A percentile compares a stretch with the other conserved stretches of the same genome.
phyloP scores from a whole-genome alignment of 805 yeast species.

The Saccharomycopsis sp. region DNA sequence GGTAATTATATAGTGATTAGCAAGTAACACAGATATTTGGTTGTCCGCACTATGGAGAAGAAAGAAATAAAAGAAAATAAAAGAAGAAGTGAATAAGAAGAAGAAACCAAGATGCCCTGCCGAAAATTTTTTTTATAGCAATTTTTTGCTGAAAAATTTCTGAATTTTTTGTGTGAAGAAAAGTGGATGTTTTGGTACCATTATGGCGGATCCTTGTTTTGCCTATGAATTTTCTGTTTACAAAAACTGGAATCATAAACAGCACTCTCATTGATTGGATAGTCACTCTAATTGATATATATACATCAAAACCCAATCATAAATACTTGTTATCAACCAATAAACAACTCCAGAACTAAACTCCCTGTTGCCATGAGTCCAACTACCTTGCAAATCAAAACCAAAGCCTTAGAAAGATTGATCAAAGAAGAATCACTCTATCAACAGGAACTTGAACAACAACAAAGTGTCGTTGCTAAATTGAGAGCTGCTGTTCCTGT shows the following conservation, averaged over 20 bases:
- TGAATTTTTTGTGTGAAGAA: not conserved
- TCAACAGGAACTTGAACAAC: slow-evolving; percentile 51
- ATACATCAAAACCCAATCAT: not conserved
- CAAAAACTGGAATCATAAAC: not conserved
- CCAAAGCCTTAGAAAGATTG: slow-evolving; percentile 60
- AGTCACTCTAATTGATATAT: too few relatives aligned
- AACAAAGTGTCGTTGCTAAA: slow-evolving; percentile 40
- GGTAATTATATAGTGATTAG: slow-evolving; percentile 5
- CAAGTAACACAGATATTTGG: slow-evolving; percentile 23
- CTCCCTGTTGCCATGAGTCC: slow-evolving; percentile 10
- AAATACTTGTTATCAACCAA: not conserved
- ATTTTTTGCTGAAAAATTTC: not conserved
- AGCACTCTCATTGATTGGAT: too few relatives aligned
- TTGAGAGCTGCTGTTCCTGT: slow-evolving; percentile 38
- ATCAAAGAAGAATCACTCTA: slow-evolving; percentile 62
- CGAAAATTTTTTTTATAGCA: not conserved
- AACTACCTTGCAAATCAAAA: slow-evolving; percentile 50
- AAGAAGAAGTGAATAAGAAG: slow-evolving; percentile 1
- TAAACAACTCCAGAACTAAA: not conserved
- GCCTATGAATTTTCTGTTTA: not conserved
- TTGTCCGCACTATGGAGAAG: slow-evolving; percentile 22
- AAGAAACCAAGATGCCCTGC: not conserved
- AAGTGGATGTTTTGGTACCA: too few relatives aligned
- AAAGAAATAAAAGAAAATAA: slow-evolving; percentile 15
- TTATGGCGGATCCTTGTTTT: not conserved